Percentiles rank a stretch among this genome's conserved stretches.
Conservation (phyloP, 2,329 filamentous ascomycete species). For the Stachybotrys echinatus region DNA sequence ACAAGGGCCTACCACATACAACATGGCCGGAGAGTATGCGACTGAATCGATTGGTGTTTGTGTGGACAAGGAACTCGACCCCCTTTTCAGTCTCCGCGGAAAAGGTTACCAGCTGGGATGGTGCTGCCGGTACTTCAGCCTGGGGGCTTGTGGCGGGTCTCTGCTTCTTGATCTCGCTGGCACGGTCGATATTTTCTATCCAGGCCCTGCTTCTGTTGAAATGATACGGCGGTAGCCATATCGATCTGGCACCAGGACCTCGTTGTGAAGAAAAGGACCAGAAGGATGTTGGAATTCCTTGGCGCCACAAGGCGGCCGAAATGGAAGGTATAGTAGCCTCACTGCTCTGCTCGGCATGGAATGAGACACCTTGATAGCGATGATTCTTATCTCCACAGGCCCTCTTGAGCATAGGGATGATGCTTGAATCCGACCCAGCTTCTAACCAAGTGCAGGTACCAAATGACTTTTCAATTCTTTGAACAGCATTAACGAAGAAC, state of each 20-base stretch:
- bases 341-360: background rate
- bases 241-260: background rate
- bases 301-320: background rate
- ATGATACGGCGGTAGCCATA: background rate
- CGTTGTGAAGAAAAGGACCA: background rate
- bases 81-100: background rate
- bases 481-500: background rate
- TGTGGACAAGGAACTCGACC: background rate
- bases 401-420: background rate
- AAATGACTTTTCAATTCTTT: background rate
- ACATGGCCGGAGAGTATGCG: background rate
- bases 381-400: background rate
- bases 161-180: background rate
- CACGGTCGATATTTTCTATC: background rate
- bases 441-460: background rate
- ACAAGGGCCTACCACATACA: background rate
- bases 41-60: background rate
- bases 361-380: background rate
- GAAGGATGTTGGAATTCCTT: background rate
- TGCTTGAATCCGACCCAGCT: background rate
- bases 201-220: background rate
- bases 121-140: background rate
- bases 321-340: background rate
- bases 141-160: background rate
- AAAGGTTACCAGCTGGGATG: background rate